Evolutionary conservation across 805 yeast species (phyloP), one percentile per base, ranked within the genome.

Genomic region (Candida pseudoglaebosa): DNA sequence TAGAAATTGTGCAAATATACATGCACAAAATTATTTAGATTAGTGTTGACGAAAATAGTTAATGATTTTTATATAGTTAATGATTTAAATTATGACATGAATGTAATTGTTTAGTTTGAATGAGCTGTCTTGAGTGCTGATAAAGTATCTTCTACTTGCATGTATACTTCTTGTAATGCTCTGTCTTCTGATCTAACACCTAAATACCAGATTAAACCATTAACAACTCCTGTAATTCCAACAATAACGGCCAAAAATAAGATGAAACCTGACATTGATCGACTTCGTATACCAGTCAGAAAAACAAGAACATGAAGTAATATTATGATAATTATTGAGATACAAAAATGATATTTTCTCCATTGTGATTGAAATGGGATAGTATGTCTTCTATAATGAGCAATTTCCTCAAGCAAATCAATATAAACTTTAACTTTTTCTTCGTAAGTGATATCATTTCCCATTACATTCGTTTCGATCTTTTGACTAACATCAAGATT

Each of bases 161-260:
- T 59, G 42, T 75, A 73, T 4, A 88, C 88, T 61, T 91, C 98
- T 17, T 62, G 64, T 34, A 93, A 60, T 1, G 90, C 91, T 34
- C 98, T 67, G 37, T 67, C 57, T 55, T 93, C 99, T n/a, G 78
- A 71, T 24, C 88, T 69, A 0, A 95, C 95, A 54, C 90, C 91
- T 21, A 88, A 53, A 40, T 71, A 74, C 29, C 91, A 90, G 32
- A 93, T 84, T 39, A 86, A 53, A 0, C 95, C 95, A 54, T 88
- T 81, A 1, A 84, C 56, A 0, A 75, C 62, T 0, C 96, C 97
- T 0, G 90, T 71, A 2, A 79, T 70, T 0, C 80, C 71, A 2
- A 88, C 56, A 0, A 78, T 47, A 0, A 77, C 66, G 1, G 84
- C 73, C 3, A 71, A 68, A 2, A 86, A 45, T 13, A 79, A 69